Percentiles rank a stretch among this genome's conserved stretches.
Conservation (phyloP, 495 filamentous ascomycete genomes). For the Hypoxylon fragiforme region DNA sequence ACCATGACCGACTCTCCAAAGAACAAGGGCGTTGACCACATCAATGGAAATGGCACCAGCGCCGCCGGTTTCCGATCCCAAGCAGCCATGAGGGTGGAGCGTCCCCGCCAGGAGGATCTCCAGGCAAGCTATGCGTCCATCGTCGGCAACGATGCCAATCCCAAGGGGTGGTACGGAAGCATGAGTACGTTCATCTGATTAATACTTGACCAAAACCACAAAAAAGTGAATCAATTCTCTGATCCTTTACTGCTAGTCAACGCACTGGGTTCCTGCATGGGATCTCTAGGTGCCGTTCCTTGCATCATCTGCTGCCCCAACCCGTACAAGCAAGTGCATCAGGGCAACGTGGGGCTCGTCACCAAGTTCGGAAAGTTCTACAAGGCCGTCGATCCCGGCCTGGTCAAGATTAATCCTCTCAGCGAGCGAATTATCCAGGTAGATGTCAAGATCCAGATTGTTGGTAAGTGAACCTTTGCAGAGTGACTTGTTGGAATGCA, state of each 20-base stretch:
- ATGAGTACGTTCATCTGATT: conserved; percentile 65
- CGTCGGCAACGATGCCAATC: conserved; percentile 68
- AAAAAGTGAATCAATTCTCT: not conserved
- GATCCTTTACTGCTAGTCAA: conserved; percentile 58
- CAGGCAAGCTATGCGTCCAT: conserved; percentile 87
- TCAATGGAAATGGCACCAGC: conserved; percentile 25
- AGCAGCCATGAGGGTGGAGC: conserved; percentile 73
- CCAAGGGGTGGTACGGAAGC: conserved; percentile 86
- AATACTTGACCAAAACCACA: not conserved
- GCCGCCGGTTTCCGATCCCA: conserved; percentile 45
- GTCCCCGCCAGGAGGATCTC: conserved; percentile 78
- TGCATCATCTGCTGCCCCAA: conserved; percentile 94
- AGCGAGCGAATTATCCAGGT: conserved; percentile 87
- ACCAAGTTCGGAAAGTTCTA: conserved; percentile 97
- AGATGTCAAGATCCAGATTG: conserved; percentile 99
- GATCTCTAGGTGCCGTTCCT: conserved; percentile 83
- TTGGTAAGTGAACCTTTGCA: conserved; percentile 65
- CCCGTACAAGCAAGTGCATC: conserved; percentile 90
- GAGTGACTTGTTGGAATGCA: too few species aligned
- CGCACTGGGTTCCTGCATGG: conserved; percentile 72
- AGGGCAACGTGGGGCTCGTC: conserved; percentile 92
- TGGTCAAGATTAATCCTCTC: conserved; percentile 98
- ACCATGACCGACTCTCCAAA: conserved; percentile 19
- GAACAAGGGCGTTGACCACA: conserved; percentile 23
- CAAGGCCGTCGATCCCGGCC: conserved; percentile 92